Base-by-base conservation (phyloP, 805 yeast genomes). In the Teunomyces cretensis region DNA sequence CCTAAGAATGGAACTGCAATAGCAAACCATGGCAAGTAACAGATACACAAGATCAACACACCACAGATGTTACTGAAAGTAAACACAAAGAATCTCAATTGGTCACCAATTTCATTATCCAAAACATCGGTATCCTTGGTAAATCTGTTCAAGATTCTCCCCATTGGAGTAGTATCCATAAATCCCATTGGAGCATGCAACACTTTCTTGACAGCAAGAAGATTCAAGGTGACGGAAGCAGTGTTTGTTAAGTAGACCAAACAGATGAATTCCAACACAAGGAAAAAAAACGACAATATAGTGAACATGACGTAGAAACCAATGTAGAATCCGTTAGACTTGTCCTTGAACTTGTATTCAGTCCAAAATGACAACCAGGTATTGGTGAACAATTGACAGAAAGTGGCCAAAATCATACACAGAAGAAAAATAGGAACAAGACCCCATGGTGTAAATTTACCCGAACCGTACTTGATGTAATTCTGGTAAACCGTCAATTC, bases 361-460 rank as follows among this genome's bases (percentile, higher is more conserved):
- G 84, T 73, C 97, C 97, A 89, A 64, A 84, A 89, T 1, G 95
- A 83, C 47, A 90, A 72, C 95, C 95, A 87, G 14, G 84, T 81
- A 59, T 83, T 84, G 36, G 85, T 75, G 57, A 84, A 81, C 38
- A 83, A 61, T 45, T 70, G 72, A 48, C 76, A 70, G 60, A 83
- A 84, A 1, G 78, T 76, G 39, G 76, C 68, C 12, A 75, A 43
- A 28, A 61, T 47, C 49, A 61, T 51, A 5, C 50, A 40, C 7
- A 51, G 3, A 2, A 63, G 11, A 11, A 65, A 46, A 9, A 58
- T 11, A 1, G 64, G 63, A 12, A 61, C 49, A 24, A 57, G 46
- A n/a, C 57, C 40, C 47, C 55, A 60, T 1, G 42, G 44, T 40
- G 54, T 51, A 30, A 61, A 47, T 12, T 52, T 50, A 1, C 67